Percentiles rank a stretch among this genome's conserved stretches.
Evolutionary conservation across 345 rosid genomes (phyloP).

Genomic region (Dovyalis caffra): DNA sequence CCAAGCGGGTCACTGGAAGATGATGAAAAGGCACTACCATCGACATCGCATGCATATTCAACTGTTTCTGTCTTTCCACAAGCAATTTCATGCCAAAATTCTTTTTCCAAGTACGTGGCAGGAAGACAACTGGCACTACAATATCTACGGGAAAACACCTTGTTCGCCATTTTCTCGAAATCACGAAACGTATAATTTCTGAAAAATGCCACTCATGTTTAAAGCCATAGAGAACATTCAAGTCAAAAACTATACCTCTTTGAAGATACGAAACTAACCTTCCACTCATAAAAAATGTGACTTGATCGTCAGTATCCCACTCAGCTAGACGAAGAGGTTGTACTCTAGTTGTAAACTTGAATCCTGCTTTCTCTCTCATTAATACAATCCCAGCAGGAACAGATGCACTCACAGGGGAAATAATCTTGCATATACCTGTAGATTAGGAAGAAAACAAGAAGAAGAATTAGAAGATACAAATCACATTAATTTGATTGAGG

Average conservation of each 20-base stretch:
- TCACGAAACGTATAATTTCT: constrained; percentile 95
- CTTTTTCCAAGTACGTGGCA: constrained; percentile 89
- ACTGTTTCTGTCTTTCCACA: constrained; percentile 94
- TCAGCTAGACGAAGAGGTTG: constrained; percentile 99
- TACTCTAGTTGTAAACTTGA: constrained; percentile 95
- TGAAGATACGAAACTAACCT: constrained; percentile 48
- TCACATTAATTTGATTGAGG: neutral
- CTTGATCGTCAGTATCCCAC: constrained; percentile 91
- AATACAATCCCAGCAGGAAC: constrained; percentile 94
- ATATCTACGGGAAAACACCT: constrained; percentile 91
- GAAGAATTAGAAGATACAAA: neutral
- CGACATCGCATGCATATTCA: constrained; percentile 99
- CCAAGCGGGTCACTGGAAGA: constrained; percentile 85
- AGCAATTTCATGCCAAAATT: constrained; percentile 97
- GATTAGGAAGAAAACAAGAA: neutral
- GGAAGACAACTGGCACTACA: constrained; percentile 90
- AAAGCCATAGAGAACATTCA: constrained; percentile 23
- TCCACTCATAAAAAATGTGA: constrained; percentile 98
- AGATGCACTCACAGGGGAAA: constrained; percentile 79
- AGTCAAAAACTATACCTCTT: constrained; percentile 8
- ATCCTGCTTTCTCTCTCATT: constrained; percentile 82
- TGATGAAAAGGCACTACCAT: constrained; percentile 98
- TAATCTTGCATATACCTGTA: constrained; percentile 91
- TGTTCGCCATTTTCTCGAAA: constrained; percentile 98
- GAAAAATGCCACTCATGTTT: constrained; percentile 39